Base-by-base conservation (phyloP, 768 basidiomycete genomes). In the Amanita exitialis region DNA sequence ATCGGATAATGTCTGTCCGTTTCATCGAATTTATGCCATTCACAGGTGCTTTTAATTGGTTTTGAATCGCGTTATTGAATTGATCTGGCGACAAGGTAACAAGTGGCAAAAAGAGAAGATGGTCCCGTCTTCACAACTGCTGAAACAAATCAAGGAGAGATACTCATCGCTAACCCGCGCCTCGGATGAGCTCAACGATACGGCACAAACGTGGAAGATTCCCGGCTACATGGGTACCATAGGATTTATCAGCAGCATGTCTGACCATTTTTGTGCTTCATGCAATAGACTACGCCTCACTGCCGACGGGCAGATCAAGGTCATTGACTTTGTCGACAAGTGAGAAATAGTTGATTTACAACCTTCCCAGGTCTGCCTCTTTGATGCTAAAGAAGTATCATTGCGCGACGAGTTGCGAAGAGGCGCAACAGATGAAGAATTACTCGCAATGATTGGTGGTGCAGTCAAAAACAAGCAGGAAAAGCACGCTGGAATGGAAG, bases 1-100 rank as follows among this genome's bases (percentile, higher is more conserved):
- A 84, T 41, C 71, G 71, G 41, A 64, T 68, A 2, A 65, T 91
- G 21, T 86, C 79, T 35, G 79, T 92, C 36, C 79, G 92, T 34
- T 91, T 94, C 64, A 94, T 93, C 52, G 90, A 93, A 64, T 94
- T 88, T 61, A 94, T 95, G 92, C 90, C 91, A 9, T 95, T 95
- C 63, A 85, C 82, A 57, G 91, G 86, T 86, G 56, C 55, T 45
- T 35, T 6, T 20, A 15, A 3, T 38, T 20, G 27, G 37, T 51
- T n/a, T 32, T 30, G 41, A 51, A 32, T 36, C 35, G 50, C 45
- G 39, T n/a, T 36, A 52, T 21, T 18, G 35, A 28, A 23, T 44
- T 44, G 30, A 56, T 44, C 12, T 37, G 53, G 4, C 35, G 45
- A 41, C 15, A 55, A 90, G 89, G 90, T 27, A 94, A 94, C 57